These are phyloP conservation scores for Phanerodontia chrysosporium DNA, from an alignment of 768 basidiomycete species.

Conservation along the genomic window DNA sequence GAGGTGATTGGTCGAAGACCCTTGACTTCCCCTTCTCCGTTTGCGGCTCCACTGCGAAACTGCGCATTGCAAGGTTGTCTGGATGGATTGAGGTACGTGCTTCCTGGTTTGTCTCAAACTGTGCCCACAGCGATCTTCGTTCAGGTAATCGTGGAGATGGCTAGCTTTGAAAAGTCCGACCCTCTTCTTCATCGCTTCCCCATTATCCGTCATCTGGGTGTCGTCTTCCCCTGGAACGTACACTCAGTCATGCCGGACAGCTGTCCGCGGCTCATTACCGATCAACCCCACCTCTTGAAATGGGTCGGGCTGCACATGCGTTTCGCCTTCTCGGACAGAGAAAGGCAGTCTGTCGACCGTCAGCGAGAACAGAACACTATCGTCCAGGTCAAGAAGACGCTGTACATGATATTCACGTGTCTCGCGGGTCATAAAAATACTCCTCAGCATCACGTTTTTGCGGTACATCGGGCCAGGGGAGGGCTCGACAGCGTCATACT, in stretches of 20 bases:
- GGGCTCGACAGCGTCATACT: conserved; percentile 39
- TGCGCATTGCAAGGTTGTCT: background rate
- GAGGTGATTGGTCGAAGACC: background rate
- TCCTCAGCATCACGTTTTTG: background rate
- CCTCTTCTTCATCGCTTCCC: background rate
- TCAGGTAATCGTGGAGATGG: background rate
- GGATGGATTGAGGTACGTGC: conserved; percentile 1
- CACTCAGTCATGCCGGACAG: background rate
- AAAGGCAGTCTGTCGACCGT: background rate
- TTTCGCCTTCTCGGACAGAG: background rate
- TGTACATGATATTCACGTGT: background rate
- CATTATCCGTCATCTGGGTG: background rate
- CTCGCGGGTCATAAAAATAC: background rate
- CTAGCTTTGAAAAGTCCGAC: background rate
- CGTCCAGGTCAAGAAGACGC: background rate
- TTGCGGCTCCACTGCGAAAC: background rate
- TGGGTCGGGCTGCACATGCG: background rate
- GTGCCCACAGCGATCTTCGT: background rate
- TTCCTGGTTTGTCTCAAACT: background rate
- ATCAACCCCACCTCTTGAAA: conserved; percentile 16
- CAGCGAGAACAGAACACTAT: background rate
- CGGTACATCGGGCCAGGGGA: background rate
- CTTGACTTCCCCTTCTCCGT: background rate
- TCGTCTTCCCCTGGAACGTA: background rate
- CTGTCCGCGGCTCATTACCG: background rate